Percentiles rank a stretch among this genome's conserved stretches.
These are phyloP conservation scores for Skeletonema costatum DNA, from an alignment of 108 stramenopile species.

Conservation along the genomic window DNA sequence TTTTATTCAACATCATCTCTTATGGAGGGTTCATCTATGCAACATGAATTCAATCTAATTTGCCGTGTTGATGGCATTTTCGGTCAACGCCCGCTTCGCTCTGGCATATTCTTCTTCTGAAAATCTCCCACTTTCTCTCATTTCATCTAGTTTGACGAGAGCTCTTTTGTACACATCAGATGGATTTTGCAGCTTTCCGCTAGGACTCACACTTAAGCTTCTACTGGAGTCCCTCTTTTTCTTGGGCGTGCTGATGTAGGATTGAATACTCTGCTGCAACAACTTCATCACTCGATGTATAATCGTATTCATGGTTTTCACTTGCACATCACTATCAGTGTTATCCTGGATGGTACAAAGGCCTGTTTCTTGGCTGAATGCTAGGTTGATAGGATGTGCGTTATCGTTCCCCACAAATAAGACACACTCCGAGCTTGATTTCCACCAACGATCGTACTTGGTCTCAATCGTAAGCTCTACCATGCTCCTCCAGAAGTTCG, in stretches of 20 bases:
- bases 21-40: not conserved
- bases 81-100: constrained; percentile 21
- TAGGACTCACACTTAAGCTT: constrained; percentile 13
- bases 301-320: constrained; percentile 27
- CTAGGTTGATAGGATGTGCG: constrained; percentile 4
- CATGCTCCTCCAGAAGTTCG: constrained; percentile 22
- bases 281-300: constrained; percentile 21
- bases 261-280: constrained; percentile 19
- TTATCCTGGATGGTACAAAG: constrained; percentile 9
- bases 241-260: constrained; percentile 2
- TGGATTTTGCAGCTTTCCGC: constrained; percentile 6
- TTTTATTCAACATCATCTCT: not conserved
- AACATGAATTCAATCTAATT: not conserved
- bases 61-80: constrained; percentile 10
- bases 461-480: constrained; percentile 17
- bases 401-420: not conserved
- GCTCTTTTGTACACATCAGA: constrained; percentile 36
- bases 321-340: constrained; percentile 8
- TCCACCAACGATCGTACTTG: constrained; percentile 22
- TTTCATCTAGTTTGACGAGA: constrained; percentile 30
- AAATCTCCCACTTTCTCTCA: constrained; percentile 26
- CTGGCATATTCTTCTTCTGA: constrained; percentile 18
- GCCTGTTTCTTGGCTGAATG: constrained; percentile 17
- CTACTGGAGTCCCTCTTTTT: not conserved
- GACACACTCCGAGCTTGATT: constrained; percentile 12